phyloP scores from a whole-genome alignment of 176 grass and related monocot genomes.

The Oryza meridionalis region DNA sequence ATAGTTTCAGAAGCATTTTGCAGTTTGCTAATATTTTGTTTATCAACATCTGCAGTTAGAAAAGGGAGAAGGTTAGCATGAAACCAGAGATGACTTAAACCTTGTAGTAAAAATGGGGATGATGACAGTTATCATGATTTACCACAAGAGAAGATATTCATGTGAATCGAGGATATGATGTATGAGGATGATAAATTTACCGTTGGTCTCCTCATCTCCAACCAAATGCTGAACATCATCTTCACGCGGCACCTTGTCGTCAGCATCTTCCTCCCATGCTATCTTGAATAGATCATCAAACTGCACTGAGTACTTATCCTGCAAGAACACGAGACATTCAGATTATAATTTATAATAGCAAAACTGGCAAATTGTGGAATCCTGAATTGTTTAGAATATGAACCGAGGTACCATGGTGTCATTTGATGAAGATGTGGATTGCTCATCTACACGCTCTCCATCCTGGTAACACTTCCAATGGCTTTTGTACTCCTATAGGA shows the following conservation, averaged over 20 bases:
- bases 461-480: conserved; percentile 52
- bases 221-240: conserved; percentile 49
- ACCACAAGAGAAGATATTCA: conserved; percentile 11
- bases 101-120: conserved; percentile 16
- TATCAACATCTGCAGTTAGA: conserved; percentile 33
- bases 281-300: conserved; percentile 98
- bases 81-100: conserved; percentile 17
- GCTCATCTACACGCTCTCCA: conserved; percentile 39
- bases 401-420: conserved; percentile 48
- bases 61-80: conserved; percentile 22
- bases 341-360: conserved; percentile 18
- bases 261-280: conserved; percentile 76
- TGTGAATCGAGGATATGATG: conserved; percentile 20
- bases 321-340: conserved; percentile 30
- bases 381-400: neutral
- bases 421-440: conserved; percentile 30
- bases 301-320: conserved; percentile 80
- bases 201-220: conserved; percentile 40
- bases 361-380: conserved; percentile 36
- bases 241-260: conserved; percentile 45
- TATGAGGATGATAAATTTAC: conserved; percentile 43
- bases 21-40: conserved; percentile 32
- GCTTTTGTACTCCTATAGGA: conserved; percentile 68
- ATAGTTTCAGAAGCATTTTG: conserved; percentile 36
- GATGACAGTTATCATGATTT: conserved; percentile 15